Percentiles rank a stretch among this genome's conserved stretches.
phyloP scores from a whole-genome alignment of 2,329 filamentous ascomycete genomes.

The Ascosphaera apis region DNA sequence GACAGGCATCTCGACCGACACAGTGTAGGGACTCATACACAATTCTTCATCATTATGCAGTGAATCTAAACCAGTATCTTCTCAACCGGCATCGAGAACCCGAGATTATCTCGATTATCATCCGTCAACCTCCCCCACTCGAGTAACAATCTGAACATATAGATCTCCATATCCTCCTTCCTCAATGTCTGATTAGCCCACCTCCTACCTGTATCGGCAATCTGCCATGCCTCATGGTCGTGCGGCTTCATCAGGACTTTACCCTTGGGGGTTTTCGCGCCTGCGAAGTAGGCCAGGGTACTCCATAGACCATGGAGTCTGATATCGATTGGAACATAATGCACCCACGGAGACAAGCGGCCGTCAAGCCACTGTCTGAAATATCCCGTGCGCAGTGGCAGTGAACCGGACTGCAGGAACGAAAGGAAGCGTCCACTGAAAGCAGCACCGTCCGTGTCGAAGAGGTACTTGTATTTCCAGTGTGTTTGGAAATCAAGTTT shows the following conservation, averaged over 20 bases:
- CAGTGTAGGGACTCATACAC: too few species aligned
- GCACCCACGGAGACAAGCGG: conserved; percentile 50
- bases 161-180: conserved; percentile 57
- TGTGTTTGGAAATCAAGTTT: conserved; percentile 31
- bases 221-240: conserved; percentile 34
- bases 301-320: conserved; percentile 52
- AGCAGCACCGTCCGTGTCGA: conserved; percentile 45
- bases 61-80: too few species aligned
- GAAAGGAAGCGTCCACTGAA: conserved; percentile 44
- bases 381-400: conserved; percentile 46
- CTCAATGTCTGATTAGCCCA: conserved; percentile 43
- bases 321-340: conserved; percentile 58
- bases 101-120: conserved; percentile 30
- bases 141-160: conserved; percentile 52
- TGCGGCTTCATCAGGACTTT: conserved; percentile 29
- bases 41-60: too few species aligned
- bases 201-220: conserved; percentile 39
- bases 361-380: conserved; percentile 64
- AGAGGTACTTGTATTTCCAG: conserved; percentile 44
- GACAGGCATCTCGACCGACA: too few species aligned
- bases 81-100: conserved; percentile 12
- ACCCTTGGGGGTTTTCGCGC: conserved; percentile 25
- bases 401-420: conserved; percentile 39
- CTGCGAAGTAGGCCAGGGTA: conserved; percentile 51
- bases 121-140: conserved; percentile 54